Evolutionary conservation across 148 eudicot genomes (phyloP).

Genomic region (Diospyros lotus): DNA sequence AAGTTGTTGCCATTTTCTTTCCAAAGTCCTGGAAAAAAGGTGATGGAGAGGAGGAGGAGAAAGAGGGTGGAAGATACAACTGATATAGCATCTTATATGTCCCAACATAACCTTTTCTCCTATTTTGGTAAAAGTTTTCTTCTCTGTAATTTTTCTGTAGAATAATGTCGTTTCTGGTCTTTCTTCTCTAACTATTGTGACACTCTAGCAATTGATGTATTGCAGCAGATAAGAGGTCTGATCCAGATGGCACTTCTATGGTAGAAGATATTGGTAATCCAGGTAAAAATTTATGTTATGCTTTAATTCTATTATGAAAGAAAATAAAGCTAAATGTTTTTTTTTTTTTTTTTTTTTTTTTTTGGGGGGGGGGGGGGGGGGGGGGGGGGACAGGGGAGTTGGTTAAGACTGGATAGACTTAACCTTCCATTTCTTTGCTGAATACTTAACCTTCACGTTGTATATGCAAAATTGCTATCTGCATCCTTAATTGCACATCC

Average conservation of each 20-base stretch:
- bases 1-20: conserved; percentile 45
- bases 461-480: not conserved
- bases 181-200: conserved; percentile 13
- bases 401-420: not conserved
- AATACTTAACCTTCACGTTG: not conserved
- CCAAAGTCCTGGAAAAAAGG: conserved; percentile 38
- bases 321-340: not conserved
- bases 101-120: conserved; percentile 78
- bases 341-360: no score
- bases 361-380: not conserved
- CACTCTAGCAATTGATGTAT: conserved; percentile 8
- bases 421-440: no score
- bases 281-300: conserved; percentile 37
- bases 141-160: not conserved
- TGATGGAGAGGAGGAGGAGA: conserved; percentile 76
- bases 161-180: conserved; percentile 4
- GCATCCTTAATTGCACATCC: not conserved
- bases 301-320: not conserved
- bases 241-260: conserved; percentile 46
- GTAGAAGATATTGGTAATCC: conserved; percentile 48
- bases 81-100: conserved; percentile 56
- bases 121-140: conserved; percentile 44
- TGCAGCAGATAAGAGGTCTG: conserved; percentile 75
- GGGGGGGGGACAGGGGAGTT: not conserved
- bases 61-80: conserved; percentile 61